A percentile compares a stretch with the other conserved stretches of the same genome.
Evolutionary conservation across 805 yeast genomes (phyloP).

Genomic region (Barnettozyma pratensis): DNA sequence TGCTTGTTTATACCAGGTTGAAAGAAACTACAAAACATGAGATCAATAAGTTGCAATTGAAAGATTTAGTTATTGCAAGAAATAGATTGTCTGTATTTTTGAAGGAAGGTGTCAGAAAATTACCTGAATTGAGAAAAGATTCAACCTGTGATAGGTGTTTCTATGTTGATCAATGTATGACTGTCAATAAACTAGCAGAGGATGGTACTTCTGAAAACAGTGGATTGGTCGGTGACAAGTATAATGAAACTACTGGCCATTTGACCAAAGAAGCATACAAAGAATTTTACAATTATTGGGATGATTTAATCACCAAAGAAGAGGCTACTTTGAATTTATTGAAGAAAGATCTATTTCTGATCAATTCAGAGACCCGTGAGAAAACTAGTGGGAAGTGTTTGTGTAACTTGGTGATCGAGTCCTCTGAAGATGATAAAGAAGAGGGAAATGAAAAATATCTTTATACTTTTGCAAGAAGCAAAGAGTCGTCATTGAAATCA

Average conservation of each 20-base stretch:
- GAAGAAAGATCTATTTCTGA: constrained; percentile 54
- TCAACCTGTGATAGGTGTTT: constrained; percentile 61
- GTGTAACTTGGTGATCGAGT: constrained; percentile 42
- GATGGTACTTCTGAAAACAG: constrained; percentile 49
- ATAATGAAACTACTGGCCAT: constrained; percentile 46
- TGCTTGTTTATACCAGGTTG: constrained; percentile 70
- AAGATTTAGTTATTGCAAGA: constrained; percentile 64
- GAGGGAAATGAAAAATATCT: constrained; percentile 27
- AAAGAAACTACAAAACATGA: constrained; percentile 51
- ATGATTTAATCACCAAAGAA: constrained; percentile 64
- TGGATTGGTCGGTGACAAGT: constrained; percentile 47
- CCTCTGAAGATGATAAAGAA: constrained; percentile 17
- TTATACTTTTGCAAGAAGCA: constrained; percentile 45
- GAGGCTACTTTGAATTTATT: constrained; percentile 50
- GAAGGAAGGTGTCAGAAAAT: constrained; percentile 40
- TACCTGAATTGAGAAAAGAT: constrained; percentile 51
- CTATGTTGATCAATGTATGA: constrained; percentile 56
- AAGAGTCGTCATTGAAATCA: neutral
- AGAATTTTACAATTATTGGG: constrained; percentile 70
- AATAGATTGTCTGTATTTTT: constrained; percentile 61
- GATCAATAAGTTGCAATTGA: constrained; percentile 49
- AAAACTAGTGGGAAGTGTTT: constrained; percentile 51
- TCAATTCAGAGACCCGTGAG: constrained; percentile 57
- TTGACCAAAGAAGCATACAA: constrained; percentile 38
- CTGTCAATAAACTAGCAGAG: constrained; percentile 53